A percentile compares a stretch with the other conserved stretches of the same genome.
phyloP scores from a whole-genome alignment of 176 grass and related monocot genomes.

The sorghum (Sorghum bicolor) region Sorghum_bicolor_NCBIv3 NC_012870.2:71377001-71377500 shows the following conservation, averaged over 20 bases:
- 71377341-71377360: slow-evolving; percentile 95
- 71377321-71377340: slow-evolving; percentile 60
- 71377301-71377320: background rate
- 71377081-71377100: background rate
- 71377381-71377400: slow-evolving; percentile 94
- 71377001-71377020: slow-evolving; percentile 87
- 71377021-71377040: background rate
- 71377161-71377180: background rate
- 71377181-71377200: background rate
- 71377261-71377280: background rate
- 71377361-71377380: slow-evolving; percentile 86
- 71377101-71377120: background rate
- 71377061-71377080: background rate
- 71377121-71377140: background rate
- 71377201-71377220: background rate
- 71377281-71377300: background rate
- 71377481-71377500: background rate
- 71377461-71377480: background rate
- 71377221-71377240: background rate
- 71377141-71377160: background rate
- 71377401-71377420: slow-evolving; percentile 93
- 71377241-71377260: background rate
- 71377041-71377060: background rate
- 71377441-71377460: slow-evolving; percentile 1
- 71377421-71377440: slow-evolving; percentile 77